Evolutionary conservation across 805 yeast species (phyloP), one percentile per base, ranked within the genome.

Genomic region (Yarrowia yakushimensis): DNA sequence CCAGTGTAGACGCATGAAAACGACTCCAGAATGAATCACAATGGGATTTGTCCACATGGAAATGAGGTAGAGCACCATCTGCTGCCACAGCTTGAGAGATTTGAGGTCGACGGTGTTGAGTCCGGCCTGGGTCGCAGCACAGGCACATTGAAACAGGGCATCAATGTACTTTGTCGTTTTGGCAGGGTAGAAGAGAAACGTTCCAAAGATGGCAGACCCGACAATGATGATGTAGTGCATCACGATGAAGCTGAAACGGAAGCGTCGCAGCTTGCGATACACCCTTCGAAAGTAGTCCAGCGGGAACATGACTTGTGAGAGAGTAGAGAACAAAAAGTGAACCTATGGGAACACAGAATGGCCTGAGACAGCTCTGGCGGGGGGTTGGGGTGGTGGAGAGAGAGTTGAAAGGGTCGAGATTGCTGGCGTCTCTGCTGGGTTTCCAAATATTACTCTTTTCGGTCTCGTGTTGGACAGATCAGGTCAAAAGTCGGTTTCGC

Each of bases 61-160:
- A 2, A 84, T 64, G 12, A 88, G 66, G 70, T 86, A 90, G 2
- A 93, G 73, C 10, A 81, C 77, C 15, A 91, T 81, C 71, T 93
- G 98, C 73, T 94, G 99, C 75, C 86, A 93, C 46, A 88, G 72
- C 0, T 79, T 74, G 63, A 92, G 67, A 0, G 77, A 73, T 71
- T 90, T 90, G 37, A 86, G 66, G 68, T 90, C 83, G 23, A 89
- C 78, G 0, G 97, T 87, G 71, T 90, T 91, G 62, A 94, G 76
- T 0, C 99, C 99, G 0, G 97, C 96, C 71, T 93, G 97, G 1
- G 98, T 90, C 1, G 86, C 75, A 0, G 94, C 84, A 11, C 96
- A 93, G 11, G 85, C 77, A 0, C 91, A 81, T 62, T 89, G 76
- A 72, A 93, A 89, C 33, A 94, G 75, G 1, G 87, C 84, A 76